A percentile compares a stretch with the other conserved stretches of the same genome.
Evolutionary conservation across 768 basidiomycete genomes (phyloP).

Genomic region (Leccinum olivaceopallidum): DNA sequence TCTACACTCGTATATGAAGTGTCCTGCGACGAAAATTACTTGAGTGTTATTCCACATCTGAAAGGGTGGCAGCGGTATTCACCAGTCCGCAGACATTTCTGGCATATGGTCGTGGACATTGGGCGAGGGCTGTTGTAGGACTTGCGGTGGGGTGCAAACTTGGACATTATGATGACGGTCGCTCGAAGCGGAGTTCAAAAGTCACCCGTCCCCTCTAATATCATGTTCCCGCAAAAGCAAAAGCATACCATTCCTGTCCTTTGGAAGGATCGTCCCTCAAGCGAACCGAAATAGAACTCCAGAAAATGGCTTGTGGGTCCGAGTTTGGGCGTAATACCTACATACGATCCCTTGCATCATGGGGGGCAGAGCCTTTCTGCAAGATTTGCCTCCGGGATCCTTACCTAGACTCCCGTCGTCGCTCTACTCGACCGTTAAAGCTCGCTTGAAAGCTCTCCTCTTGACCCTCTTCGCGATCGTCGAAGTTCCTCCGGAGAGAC

Average conservation of each 20-base stretch:
- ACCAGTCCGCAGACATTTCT: constrained; percentile 80
- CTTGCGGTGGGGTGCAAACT: constrained; percentile 72
- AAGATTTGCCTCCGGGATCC: constrained; percentile 40
- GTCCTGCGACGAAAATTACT: constrained; percentile 48
- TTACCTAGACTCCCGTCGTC: constrained; percentile 64
- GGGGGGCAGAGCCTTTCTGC: constrained; percentile 72
- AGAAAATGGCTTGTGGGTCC: constrained; percentile 2
- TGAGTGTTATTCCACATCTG: neutral
- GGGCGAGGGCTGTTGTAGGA: constrained; percentile 65
- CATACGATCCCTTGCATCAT: constrained; percentile 38
- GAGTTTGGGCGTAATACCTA: neutral
- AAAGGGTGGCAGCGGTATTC: neutral
- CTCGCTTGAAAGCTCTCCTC: constrained; percentile 42
- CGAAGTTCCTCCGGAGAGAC: constrained; percentile 59
- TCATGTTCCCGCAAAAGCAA: neutral
- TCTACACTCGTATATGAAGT: constrained; percentile 93
- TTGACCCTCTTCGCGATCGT: constrained; percentile 50
- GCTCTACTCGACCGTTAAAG: constrained; percentile 54
- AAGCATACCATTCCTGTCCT: constrained; percentile 13
- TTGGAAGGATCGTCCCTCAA: constrained; percentile 20
- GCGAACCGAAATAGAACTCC: constrained; percentile 1
- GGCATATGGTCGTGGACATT: constrained; percentile 69
- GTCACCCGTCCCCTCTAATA: neutral
- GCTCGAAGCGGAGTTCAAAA: constrained; percentile 13
- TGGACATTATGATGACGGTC: constrained; percentile 54